Conservation (phyloP, 2,329 filamentous ascomycete species). For the Alternaria metachromatica region DNA sequence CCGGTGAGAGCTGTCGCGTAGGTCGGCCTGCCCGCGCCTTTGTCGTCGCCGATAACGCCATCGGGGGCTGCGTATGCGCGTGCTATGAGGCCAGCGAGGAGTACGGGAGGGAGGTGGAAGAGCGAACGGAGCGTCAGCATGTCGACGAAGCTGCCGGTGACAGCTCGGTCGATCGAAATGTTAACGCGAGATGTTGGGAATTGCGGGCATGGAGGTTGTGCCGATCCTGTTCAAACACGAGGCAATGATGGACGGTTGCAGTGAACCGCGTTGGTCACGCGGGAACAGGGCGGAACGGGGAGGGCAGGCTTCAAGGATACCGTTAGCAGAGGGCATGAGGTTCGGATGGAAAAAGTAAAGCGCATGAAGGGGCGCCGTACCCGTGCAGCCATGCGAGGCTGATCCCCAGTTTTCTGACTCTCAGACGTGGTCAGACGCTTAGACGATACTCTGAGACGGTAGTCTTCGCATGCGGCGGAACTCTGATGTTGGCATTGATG, state of each 20-base stretch:
- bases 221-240: slow-evolving; percentile 6
- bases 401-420: slow-evolving; percentile 5
- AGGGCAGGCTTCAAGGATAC: slow-evolving; percentile 1
- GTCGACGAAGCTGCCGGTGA: slow-evolving; percentile 4
- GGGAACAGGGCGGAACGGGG: not conserved
- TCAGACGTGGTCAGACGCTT: slow-evolving; percentile 5
- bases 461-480: not conserved
- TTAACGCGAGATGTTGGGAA: not conserved
- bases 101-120: slow-evolving; percentile 29
- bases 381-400: slow-evolving; percentile 2
- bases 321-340: not conserved
- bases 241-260: not conserved
- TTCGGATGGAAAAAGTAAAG: slow-evolving; percentile 2
- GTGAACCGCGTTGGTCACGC: not conserved
- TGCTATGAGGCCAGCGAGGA: slow-evolving; percentile 26
- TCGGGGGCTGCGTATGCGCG: slow-evolving; percentile 31
- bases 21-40: slow-evolving; percentile 16
- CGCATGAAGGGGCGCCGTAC: slow-evolving; percentile 6
- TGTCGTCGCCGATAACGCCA: slow-evolving; percentile 35
- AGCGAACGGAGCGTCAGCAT: slow-evolving; percentile 34
- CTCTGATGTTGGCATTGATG: not conserved
- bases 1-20: slow-evolving; percentile 38
- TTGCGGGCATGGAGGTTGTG: slow-evolving; percentile 6
- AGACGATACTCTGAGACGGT: slow-evolving; percentile 9
- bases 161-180: slow-evolving; percentile 6